Conservation (phyloP, 345 rosid species). For the Jatropha curcas region DNA sequence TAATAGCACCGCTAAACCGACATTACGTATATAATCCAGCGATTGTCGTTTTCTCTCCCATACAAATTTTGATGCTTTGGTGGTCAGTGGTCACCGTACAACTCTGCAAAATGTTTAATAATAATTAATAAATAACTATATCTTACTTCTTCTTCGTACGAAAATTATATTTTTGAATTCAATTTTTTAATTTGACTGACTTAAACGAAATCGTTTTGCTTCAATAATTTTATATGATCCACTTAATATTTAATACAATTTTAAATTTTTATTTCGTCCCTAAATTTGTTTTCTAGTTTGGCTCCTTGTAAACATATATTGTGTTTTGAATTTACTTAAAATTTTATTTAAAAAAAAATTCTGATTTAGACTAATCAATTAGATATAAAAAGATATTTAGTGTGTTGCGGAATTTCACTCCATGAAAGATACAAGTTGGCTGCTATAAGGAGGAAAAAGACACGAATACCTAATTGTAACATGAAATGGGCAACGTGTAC, state of each 20-base stretch:
- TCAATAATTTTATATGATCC: too few relatives aligned
- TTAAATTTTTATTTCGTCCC: too few relatives aligned
- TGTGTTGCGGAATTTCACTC: too few relatives aligned
- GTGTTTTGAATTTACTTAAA: too few relatives aligned
- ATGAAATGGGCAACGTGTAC: conserved; percentile 21
- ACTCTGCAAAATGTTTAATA: not conserved
- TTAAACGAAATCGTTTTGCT: conserved; percentile 3
- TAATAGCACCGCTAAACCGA: conserved; percentile 20
- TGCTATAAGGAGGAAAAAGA: too few relatives aligned
- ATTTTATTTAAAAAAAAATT: too few relatives aligned
- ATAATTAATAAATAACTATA: not conserved
- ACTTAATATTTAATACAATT: too few relatives aligned
- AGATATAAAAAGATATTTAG: too few relatives aligned
- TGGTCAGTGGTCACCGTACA: conserved; percentile 17
- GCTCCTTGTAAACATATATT: too few relatives aligned
- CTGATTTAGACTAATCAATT: too few relatives aligned
- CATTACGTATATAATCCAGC: conserved; percentile 24
- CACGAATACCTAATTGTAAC: not conserved
- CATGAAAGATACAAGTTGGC: too few relatives aligned
- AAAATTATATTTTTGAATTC: not conserved
- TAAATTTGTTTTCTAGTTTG: too few relatives aligned
- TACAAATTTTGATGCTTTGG: not conserved
- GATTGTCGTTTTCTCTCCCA: not conserved
- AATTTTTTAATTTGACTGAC: not conserved
- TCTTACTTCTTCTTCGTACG: not conserved